Evolutionary conservation across 2,329 filamentous ascomycete genomes (phyloP), one percentile per base, ranked within the genome.

Genomic region (Trichoderma sp.): DNA sequence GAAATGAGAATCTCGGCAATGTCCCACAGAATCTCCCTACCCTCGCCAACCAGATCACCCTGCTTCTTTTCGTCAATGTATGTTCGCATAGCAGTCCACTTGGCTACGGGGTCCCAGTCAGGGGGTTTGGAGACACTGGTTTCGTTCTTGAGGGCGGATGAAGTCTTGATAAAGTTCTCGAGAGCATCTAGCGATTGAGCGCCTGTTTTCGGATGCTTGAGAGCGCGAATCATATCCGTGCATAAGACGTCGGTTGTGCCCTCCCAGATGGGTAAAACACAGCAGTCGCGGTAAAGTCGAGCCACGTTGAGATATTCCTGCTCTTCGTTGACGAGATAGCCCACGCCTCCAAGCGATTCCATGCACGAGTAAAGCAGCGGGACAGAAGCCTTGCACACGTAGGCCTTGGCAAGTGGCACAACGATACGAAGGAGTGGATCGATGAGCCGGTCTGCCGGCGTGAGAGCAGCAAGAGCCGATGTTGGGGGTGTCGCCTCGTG

Each of bases 201-300:
- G 4, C 84, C 87, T 1, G 76, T 81, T 29, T 81, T 81, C 0
- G 85, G 81, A 41, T 89, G 86, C 76, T 88, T 88, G 59, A 90
- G 75, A 0, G 87, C 86, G 24, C 87, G 81, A 16, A 89, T 76
- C 18, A 88, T 84, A 76, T 89, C 88, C 1, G 85, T 86, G 5
- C 90, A 90, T 74, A 95, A 85, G 6, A 95, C 91, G 79, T 94
- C 92, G 0, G 92, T 93, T 0, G 93, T 94, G 1, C 93, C 92
- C 82, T 93, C 92, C 91, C 92, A 93, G 66, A 94, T 94, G 16
- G 89, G 87, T 68, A 90, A 84, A 3, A 94, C 92, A 8, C 84
- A 86, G 2, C 88, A 89, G 78, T 94, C 93, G 8, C 93, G 88
- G 79, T 91, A 91, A 1, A 94, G 84, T 7, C 91, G 87, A 0